These are phyloP conservation scores for Eragrostis tef DNA, from an alignment of 202 grass and related monocot species.

Conservation along the genomic window DNA sequence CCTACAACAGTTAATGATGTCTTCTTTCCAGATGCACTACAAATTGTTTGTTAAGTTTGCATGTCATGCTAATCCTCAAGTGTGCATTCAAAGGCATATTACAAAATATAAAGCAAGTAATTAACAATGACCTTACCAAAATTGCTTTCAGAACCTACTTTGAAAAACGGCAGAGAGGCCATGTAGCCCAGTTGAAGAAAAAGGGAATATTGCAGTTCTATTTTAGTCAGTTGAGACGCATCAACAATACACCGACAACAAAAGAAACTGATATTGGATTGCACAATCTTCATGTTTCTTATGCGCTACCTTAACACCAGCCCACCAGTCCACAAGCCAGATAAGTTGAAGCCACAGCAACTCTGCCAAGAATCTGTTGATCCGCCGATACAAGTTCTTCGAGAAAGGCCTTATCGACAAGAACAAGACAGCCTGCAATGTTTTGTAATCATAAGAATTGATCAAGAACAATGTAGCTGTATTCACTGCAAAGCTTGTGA, in stretches of 20 bases:
- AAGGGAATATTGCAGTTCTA: neutral
- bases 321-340: constrained; percentile 94
- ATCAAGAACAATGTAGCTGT: neutral
- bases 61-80: neutral
- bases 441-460: neutral
- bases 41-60: neutral
- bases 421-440: constrained; percentile 58
- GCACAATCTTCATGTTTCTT: neutral
- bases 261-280: neutral
- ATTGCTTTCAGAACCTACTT: neutral
- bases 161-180: neutral
- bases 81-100: neutral
- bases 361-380: constrained; percentile 71
- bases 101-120: neutral
- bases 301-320: constrained; percentile 66
- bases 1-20: neutral
- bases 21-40: neutral
- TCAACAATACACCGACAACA: neutral
- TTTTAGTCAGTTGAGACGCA: neutral
- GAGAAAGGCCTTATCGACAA: constrained; percentile 68
- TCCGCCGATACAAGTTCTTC: constrained; percentile 67
- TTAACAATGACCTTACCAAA: neutral
- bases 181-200: constrained; percentile 6
- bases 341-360: constrained; percentile 82
- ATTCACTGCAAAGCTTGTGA: no score